Evolutionary conservation across 441 rosid genomes (phyloP), one percentile per base, ranked within the genome.

Genomic region (Metrosideros polymorpha): DNA sequence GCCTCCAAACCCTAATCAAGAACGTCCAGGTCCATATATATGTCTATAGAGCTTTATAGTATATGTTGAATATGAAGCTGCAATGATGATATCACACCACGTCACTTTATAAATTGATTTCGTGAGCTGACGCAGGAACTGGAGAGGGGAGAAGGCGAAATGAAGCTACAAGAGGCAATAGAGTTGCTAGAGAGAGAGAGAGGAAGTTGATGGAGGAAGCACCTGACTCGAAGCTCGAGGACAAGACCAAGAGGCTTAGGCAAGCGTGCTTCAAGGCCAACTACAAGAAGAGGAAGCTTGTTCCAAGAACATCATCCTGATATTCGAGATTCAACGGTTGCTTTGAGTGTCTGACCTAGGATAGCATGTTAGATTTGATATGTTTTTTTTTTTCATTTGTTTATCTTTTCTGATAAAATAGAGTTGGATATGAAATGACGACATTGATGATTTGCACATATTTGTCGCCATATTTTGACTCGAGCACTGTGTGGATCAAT

Each of bases 211-310:
- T 96, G 9, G 98, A 95, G 85, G 94, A 93, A 85, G 61, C 56
- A 49, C 99, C 98, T 0, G 98, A 96, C 59, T 61, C 91, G 89
- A 88, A 95, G 66, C 90, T 96, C n/a, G 94, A 92, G 61, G 90
- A 89, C 66, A 90, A 89, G 52, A 96, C 98, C 0, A 96, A 92
- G 86, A 92, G 94, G 92, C 89, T 96, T 1, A 90, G 99, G 85
- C 98, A 96, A 88, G 98, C 98, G 1, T 95, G 95, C 86, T 96
- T 96, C 85, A 96, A 96, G 90, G 95, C 95, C 19, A 96, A 94
- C 83, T 95, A 95, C 93, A 96, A 96, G 92, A 95, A 90, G 89
- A 92, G 95, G 89, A 96, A 91, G 93, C 86, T 86, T 47, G 84
- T 86, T 82, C 84, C 86, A 43, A 47, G 82, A 75, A 71, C 83